These are phyloP conservation scores for Neophaeococcomyces aloes DNA, from an alignment of 2,329 filamentous ascomycete species.

Conservation along the genomic window DNA sequence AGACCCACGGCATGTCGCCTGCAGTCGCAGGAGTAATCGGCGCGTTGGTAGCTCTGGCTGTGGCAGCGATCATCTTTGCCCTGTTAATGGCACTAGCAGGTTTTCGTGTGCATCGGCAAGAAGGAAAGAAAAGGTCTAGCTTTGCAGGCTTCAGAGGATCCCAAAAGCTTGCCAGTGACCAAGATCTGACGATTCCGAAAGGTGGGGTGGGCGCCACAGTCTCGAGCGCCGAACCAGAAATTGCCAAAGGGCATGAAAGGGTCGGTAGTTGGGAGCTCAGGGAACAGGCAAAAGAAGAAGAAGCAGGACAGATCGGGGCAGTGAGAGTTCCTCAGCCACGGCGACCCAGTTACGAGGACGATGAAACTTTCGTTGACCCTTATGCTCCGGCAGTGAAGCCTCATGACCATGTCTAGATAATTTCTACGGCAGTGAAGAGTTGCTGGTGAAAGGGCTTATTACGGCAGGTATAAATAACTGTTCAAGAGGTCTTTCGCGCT, in stretches of 20 bases:
- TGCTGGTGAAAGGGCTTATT: no score
- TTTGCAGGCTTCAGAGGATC: constrained; percentile 48
- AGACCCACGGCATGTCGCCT: constrained; percentile 22
- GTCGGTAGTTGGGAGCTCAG: constrained; percentile 49
- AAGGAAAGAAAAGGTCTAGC: constrained; percentile 26
- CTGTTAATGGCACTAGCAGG: constrained; percentile 36
- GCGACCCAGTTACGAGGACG: constrained; percentile 37
- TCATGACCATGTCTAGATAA: constrained; percentile 36
- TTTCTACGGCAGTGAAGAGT: no score
- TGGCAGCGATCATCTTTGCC: constrained; percentile 32
- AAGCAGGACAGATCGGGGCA: constrained; percentile 11
- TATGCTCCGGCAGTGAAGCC: constrained; percentile 35
- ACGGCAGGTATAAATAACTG: no score
- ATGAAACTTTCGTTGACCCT: constrained; percentile 28
- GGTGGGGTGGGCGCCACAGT: constrained; percentile 30
- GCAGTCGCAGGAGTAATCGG: constrained; percentile 47
- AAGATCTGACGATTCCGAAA: constrained; percentile 40
- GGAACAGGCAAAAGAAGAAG: constrained; percentile 14
- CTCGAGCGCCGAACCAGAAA: constrained; percentile 18
- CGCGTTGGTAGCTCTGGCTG: constrained; percentile 41
- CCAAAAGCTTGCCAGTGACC: constrained; percentile 44
- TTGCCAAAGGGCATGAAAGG: constrained; percentile 39
- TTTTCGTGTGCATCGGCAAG: constrained; percentile 32
- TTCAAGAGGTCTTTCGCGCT: no score
- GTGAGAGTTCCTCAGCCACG: constrained; percentile 9